Evolutionary conservation across 345 rosid genomes (phyloP).

Genomic region (Acer saccharum): DNA sequence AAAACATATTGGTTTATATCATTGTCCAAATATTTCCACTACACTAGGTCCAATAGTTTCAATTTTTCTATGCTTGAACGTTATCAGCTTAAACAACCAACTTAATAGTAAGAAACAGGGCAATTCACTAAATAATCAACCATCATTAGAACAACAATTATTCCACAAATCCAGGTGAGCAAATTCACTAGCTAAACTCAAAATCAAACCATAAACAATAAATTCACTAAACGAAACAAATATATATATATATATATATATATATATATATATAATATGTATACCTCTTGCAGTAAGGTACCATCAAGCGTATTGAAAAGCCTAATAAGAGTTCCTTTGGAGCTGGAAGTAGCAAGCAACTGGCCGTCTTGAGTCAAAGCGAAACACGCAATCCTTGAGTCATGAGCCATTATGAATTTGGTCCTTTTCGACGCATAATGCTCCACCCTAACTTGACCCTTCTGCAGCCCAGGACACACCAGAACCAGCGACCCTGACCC

Average conservation of each 20-base stretch:
- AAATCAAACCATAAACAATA: background rate
- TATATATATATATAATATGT: too few species aligned
- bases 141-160: background rate
- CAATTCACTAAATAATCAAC: too few species aligned
- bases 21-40: too few species aligned
- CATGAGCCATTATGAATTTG: conserved; percentile 91
- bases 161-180: background rate
- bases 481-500: conserved; percentile 72
- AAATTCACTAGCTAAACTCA: background rate
- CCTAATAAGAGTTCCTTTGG: conserved; percentile 87
- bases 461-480: conserved; percentile 87
- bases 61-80: too few species aligned
- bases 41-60: too few species aligned
- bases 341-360: conserved; percentile 85
- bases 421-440: conserved; percentile 87
- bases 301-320: conserved; percentile 79
- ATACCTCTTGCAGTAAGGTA: conserved; percentile 84
- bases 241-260: too few species aligned
- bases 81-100: too few species aligned
- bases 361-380: conserved; percentile 83
- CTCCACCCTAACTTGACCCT: conserved; percentile 90
- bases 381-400: conserved; percentile 89
- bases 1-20: too few species aligned
- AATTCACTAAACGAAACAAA: background rate
- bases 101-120: too few species aligned